Conservation (phyloP, 2,329 filamentous ascomycete genomes). For the Microsporum ferrugineum region DNA sequence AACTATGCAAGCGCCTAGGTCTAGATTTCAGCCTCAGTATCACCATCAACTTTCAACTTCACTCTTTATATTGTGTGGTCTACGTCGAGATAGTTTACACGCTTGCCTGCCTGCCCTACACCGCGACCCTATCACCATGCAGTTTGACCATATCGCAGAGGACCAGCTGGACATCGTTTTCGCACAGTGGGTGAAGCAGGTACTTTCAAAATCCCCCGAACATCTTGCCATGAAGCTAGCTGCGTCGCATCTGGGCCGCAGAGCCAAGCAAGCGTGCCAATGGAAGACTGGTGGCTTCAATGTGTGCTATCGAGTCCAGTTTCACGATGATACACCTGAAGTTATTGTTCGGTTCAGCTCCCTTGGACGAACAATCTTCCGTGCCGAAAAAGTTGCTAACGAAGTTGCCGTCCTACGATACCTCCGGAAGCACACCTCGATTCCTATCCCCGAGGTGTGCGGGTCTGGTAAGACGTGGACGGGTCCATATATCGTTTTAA, state of each 20-base stretch:
- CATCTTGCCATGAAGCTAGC: constrained; percentile 19
- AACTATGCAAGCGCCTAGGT: too few species aligned
- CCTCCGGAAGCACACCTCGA: constrained; percentile 17
- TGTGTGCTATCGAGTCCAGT: constrained; percentile 23
- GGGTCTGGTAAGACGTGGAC: constrained; percentile 18
- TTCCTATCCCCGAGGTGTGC: constrained; percentile 19
- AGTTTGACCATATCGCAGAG: constrained; percentile 19
- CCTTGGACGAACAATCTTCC: constrained; percentile 20
- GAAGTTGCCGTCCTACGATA: constrained; percentile 22
- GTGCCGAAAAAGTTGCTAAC: constrained; percentile 22
- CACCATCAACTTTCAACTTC: too few species aligned
- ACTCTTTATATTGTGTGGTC: too few species aligned
- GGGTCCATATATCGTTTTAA: constrained; percentile 20
- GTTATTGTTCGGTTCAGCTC: constrained; percentile 26
- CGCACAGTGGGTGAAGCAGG: constrained; percentile 17
- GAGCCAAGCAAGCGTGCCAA: constrained; percentile 14
- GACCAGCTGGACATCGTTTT: constrained; percentile 17
- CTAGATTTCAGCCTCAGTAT: too few species aligned
- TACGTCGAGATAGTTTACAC: too few species aligned
- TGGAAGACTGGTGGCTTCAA: constrained; percentile 24
- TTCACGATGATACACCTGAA: constrained; percentile 14
- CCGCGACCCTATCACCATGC: constrained; percentile 12
- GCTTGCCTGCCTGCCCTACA: not conserved
- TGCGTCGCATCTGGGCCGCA: constrained; percentile 15
- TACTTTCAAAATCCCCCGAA: constrained; percentile 18